Base-by-base conservation (phyloP, 768 basidiomycete species). In the Mrakia gelida region DNA sequence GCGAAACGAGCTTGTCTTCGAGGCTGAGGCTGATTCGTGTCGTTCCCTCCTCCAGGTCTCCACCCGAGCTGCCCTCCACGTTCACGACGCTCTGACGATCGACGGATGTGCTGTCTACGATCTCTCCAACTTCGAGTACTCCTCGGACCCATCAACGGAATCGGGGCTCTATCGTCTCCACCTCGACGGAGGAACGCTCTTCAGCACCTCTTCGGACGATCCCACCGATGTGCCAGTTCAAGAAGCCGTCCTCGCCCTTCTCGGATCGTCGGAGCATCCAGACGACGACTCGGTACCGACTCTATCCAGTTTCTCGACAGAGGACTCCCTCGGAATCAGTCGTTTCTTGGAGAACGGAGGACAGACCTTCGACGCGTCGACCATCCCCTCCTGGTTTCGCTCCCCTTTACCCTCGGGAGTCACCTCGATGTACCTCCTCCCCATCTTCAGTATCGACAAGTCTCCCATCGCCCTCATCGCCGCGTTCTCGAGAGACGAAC, bases 91-190 rank as follows among this genome's bases (percentile, higher is more conserved):
- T 38, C 26, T 70, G 18, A 26, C 41, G 8, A n/a, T 70, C 38
- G 67, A 70, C 67, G 67, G 18, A 4, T 70, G 67, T 30, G 67
- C 18, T 3, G 7, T 70, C 32, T 70, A 41, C 38, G 67, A 70
- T n/a, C 67, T 70, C 11, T 70, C 67, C 26, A n/a, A 34, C 26
- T 70, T 70, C 41, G 67, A 70, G 23, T 41, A 70, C 38, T 8
- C 59, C 7, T 23, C 59, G 4, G 67, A 70, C 23, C 63, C 63
- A 16, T 16, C 67, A n/a, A n/a, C 67, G 21, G 38, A n/a, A 21
- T 15, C 18, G 4, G 65, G 11, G 4, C 8, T 21, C 16, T 70
- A 41, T 23, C 34, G 38, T 18, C 34, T 70, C 38, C 5, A 6
- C 7, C 23, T 21, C 10, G 67, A 70, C 41, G 67, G 67, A 23